Evolutionary conservation across 441 rosid species (phyloP).

Genomic region (Euphorbia corollata): DNA sequence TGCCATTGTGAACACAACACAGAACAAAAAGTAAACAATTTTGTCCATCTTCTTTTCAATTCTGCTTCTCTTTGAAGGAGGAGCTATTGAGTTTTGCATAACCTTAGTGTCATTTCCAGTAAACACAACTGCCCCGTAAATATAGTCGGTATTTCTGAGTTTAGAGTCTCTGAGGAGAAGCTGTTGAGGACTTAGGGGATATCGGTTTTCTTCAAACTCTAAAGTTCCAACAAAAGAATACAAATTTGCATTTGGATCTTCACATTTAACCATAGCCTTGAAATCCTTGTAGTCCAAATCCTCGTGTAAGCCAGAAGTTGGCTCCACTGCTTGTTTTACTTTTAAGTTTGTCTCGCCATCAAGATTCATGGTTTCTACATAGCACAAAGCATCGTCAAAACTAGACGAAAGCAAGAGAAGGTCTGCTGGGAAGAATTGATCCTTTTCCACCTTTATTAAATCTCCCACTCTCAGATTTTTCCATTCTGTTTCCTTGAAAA

Average conservation of each 20-base stretch:
- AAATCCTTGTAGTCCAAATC: slow-evolving; percentile 52
- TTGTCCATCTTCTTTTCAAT: slow-evolving; percentile 78
- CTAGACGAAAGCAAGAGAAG: slow-evolving; percentile 78
- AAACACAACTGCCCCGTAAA: slow-evolving; percentile 85
- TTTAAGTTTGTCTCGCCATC: slow-evolving; percentile 97
- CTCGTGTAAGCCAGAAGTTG: slow-evolving; percentile 45
- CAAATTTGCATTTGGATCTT: slow-evolving; percentile 88
- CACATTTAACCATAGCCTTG: slow-evolving; percentile 66
- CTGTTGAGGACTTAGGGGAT: slow-evolving; percentile 84
- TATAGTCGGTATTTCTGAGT: slow-evolving; percentile 80
- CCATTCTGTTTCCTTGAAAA: slow-evolving; percentile 53
- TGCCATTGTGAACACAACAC: slow-evolving; percentile 51
- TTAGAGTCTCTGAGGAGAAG: slow-evolving; percentile 90
- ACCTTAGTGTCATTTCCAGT: slow-evolving; percentile 92
- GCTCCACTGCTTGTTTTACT: slow-evolving; percentile 67
- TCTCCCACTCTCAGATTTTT: slow-evolving; percentile 78
- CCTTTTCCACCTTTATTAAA: slow-evolving; percentile 72
- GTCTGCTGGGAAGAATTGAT: slow-evolving; percentile 88
- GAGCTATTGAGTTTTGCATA: slow-evolving; percentile 81
- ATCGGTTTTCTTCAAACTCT: slow-evolving; percentile 48
- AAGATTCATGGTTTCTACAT: slow-evolving; percentile 92
- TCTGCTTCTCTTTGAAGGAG: slow-evolving; percentile 93
- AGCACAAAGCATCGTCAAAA: slow-evolving; percentile 83
- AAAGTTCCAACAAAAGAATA: slow-evolving; percentile 80
- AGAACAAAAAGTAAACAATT: slow-evolving; percentile 63